A percentile compares a stretch with the other conserved stretches of the same genome.
phyloP scores from a whole-genome alignment of 805 yeast species.

The Metschnikowia colocasiae region DNA sequence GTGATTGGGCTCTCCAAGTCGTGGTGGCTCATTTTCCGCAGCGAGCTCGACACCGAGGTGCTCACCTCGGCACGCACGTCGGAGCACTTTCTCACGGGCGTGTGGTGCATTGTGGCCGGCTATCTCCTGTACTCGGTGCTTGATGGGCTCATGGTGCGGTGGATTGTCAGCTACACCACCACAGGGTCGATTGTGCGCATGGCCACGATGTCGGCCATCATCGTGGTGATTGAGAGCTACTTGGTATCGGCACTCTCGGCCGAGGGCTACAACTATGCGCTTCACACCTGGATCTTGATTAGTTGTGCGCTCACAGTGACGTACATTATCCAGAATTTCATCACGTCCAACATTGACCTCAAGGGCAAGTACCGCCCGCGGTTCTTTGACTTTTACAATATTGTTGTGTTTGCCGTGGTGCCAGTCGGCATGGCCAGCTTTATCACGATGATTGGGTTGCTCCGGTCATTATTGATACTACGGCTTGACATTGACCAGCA shows the following conservation, averaged over 20 bases:
- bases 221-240: slow-evolving; percentile 66
- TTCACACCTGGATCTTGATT: slow-evolving; percentile 91
- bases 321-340: slow-evolving; percentile 82
- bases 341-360: slow-evolving; percentile 68
- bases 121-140: slow-evolving; percentile 78
- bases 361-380: slow-evolving; percentile 49
- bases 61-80: slow-evolving; percentile 64
- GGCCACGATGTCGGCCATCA: slow-evolving; percentile 73
- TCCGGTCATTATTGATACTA: slow-evolving; percentile 70
- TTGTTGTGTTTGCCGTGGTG: slow-evolving; percentile 95
- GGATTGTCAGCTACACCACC: slow-evolving; percentile 89
- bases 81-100: slow-evolving; percentile 74
- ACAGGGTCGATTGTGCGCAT: slow-evolving; percentile 86
- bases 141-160: slow-evolving; percentile 86
- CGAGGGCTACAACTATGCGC: slow-evolving; percentile 64
- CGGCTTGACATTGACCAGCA: slow-evolving; percentile 53
- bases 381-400: slow-evolving; percentile 80
- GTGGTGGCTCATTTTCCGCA: slow-evolving; percentile 32
- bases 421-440: slow-evolving; percentile 96
- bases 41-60: slow-evolving; percentile 4
- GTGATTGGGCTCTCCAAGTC: slow-evolving; percentile 50
- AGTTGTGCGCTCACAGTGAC: slow-evolving; percentile 77
- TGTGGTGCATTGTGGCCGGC: slow-evolving; percentile 92
- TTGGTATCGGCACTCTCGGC: slow-evolving; percentile 61
- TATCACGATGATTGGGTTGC: slow-evolving; percentile 80